Conservation (phyloP, 768 basidiomycete species). For the Xerocomus brunneocitrinus region DNA sequence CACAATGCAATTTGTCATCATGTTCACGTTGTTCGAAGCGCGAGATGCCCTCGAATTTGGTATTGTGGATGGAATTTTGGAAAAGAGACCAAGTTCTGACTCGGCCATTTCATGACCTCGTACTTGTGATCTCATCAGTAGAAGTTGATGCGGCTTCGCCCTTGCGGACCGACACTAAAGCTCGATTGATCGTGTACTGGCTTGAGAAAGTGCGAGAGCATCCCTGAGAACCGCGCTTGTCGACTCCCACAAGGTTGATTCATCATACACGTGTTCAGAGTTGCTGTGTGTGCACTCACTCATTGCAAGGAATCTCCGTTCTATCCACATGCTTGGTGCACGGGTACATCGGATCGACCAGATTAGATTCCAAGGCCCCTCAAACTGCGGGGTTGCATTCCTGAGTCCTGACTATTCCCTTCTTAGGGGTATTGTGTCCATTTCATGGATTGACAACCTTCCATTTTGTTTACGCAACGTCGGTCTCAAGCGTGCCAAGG, state of each 20-base stretch:
- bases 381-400: conserved; percentile 29
- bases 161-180: conserved; percentile 2
- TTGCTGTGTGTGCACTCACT: conserved; percentile 11
- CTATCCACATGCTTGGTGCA: conserved; percentile 13
- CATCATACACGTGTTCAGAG: conserved; percentile 19
- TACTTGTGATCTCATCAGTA: conserved; percentile 10
- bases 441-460: conserved; percentile 16
- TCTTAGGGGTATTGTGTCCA: conserved; percentile 2
- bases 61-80: conserved; percentile 88
- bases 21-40: conserved; percentile 42
- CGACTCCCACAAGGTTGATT: conserved; percentile 18
- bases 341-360: conserved; percentile 22
- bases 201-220: conserved; percentile 9
- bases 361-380: conserved; percentile 14
- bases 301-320: conserved; percentile 22
- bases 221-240: conserved; percentile 13
- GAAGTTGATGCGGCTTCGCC: conserved; percentile 8
- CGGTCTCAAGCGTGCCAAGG: conserved; percentile 10
- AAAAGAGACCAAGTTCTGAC: conserved; percentile 63
- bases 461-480: conserved; percentile 18
- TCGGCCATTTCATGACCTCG: conserved; percentile 21
- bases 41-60: conserved; percentile 89
- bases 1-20: conserved; percentile 16
- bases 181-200: background rate
- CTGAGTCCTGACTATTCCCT: conserved; percentile 13